phyloP scores from a whole-genome alignment of 1,139 yeast genomes.

The Arxiozyma heterogenica region DNA sequence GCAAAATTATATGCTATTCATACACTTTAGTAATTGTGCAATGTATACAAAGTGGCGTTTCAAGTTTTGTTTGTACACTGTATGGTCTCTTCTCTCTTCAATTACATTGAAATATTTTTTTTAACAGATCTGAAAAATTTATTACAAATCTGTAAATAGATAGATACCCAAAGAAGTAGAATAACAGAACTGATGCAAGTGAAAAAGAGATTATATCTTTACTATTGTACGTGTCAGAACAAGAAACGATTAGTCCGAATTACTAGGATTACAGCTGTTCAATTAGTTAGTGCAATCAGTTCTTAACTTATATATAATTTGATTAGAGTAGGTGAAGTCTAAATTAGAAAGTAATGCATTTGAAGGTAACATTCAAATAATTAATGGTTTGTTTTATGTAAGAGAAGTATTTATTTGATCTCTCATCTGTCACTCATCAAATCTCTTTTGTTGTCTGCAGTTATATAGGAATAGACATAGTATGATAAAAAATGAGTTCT shows the following conservation, averaged over 20 bases:
- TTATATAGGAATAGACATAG: not conserved
- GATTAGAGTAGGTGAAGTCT: not conserved
- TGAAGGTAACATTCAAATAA: not conserved
- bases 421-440: not conserved
- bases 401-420: too few relatives aligned
- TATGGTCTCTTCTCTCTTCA: not conserved
- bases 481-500: not conserved
- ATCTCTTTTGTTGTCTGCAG: not conserved
- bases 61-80: too few relatives aligned
- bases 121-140: not conserved
- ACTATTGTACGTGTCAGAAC: too few relatives aligned
- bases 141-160: not conserved
- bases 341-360: not conserved
- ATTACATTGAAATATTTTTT: too few relatives aligned
- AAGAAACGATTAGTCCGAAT: too few relatives aligned
- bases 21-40: not conserved
- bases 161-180: not conserved
- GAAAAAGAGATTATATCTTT: too few relatives aligned
- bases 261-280: too few relatives aligned
- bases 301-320: too few relatives aligned
- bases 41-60: too few relatives aligned
- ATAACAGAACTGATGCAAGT: not conserved
- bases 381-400: not conserved
- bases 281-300: too few relatives aligned
- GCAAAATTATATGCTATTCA: not conserved